Evolutionary conservation across 352 stramenopile genomes (phyloP).

Genomic region (Globisporangium spinosum): DNA sequence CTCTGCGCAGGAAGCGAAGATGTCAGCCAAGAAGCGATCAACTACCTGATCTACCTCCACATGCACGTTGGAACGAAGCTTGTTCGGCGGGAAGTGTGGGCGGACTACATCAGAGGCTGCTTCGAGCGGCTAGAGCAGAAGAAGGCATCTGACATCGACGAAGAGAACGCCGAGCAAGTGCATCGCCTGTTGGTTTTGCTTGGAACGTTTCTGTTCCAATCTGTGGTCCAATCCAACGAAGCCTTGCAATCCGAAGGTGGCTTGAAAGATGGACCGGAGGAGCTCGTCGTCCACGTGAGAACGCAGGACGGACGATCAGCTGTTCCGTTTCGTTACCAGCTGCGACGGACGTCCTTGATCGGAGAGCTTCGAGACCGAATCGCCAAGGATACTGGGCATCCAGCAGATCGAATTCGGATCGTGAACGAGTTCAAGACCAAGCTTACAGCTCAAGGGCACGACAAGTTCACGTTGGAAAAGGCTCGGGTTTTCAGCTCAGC

Average conservation of each 20-base stretch:
- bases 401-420: slow-evolving; percentile 58
- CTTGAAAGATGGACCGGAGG: slow-evolving; percentile 36
- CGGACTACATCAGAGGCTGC: slow-evolving; percentile 53
- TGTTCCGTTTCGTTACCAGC: slow-evolving; percentile 58
- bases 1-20: slow-evolving; percentile 33
- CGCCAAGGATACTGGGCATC: slow-evolving; percentile 57
- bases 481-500: slow-evolving; percentile 42
- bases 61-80: slow-evolving; percentile 69
- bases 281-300: slow-evolving; percentile 63
- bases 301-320: slow-evolving; percentile 59
- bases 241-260: neutral
- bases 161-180: slow-evolving; percentile 30
- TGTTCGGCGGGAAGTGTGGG: slow-evolving; percentile 63
- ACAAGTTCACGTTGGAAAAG: slow-evolving; percentile 69
- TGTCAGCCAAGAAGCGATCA: slow-evolving; percentile 49
- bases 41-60: slow-evolving; percentile 72
- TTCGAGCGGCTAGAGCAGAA: slow-evolving; percentile 36
- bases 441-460: slow-evolving; percentile 58
- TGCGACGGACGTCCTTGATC: slow-evolving; percentile 54
- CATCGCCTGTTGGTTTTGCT: slow-evolving; percentile 59
- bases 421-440: slow-evolving; percentile 72
- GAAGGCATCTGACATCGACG: slow-evolving; percentile 17
- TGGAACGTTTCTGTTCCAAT: slow-evolving; percentile 77
- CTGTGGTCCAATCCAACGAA: slow-evolving; percentile 30
- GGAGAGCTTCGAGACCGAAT: slow-evolving; percentile 61